Base-by-base conservation (phyloP, 1,139 yeast genomes). In the Magnusiomyces suaveolens region DNA sequence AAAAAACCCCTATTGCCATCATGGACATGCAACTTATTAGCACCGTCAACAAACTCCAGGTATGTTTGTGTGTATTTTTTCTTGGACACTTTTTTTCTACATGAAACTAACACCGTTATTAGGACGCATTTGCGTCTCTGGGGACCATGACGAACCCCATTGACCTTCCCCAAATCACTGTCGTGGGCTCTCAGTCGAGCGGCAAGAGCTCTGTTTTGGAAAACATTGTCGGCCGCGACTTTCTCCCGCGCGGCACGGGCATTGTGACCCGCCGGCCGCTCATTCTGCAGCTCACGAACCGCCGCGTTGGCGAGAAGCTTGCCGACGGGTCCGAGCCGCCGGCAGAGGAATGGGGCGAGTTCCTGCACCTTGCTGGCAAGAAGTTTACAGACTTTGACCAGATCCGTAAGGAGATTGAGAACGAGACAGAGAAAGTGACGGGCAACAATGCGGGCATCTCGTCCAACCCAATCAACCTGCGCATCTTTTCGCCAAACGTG, bases 401-500 rank as follows among this genome's bases (percentile, higher is more conserved):
- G 60, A 90, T 92, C 65, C 81, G 97, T 69, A 75, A 80, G 58
- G 98, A 92, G 69, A 92, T 92, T 65, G 94, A 89, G 51, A 77
- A 85, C 57, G 98, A 92, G 71, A 92, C 98, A 6, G 97, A 92
- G 62, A 83, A 90, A 59, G 87, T 87, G 64, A 90, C 97, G 3
- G 98, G 98, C 60, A 83, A 82, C 63, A 88, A 89, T 69, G 82
- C 85, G 57, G 98, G 98, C 54, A 92, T 92, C 59, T 87, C 96
- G 1, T 79, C 97, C 0, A 82, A 82, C 23, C 98, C 98, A 56
- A 92, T 92, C 69, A 92, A 92, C 71, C 78, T 92, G 69, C 80
- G 97, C 72, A 89, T 92, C 62, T 90, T 86, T 70, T 90, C 97
- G 29, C 98, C 99, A 16, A 92, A 90, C 67, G 98, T 92, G 52